These are phyloP conservation scores for Ophiocordyceps camponoti-rufipedis DNA, from an alignment of 2,329 filamentous ascomycete species.

Conservation along the genomic window DNA sequence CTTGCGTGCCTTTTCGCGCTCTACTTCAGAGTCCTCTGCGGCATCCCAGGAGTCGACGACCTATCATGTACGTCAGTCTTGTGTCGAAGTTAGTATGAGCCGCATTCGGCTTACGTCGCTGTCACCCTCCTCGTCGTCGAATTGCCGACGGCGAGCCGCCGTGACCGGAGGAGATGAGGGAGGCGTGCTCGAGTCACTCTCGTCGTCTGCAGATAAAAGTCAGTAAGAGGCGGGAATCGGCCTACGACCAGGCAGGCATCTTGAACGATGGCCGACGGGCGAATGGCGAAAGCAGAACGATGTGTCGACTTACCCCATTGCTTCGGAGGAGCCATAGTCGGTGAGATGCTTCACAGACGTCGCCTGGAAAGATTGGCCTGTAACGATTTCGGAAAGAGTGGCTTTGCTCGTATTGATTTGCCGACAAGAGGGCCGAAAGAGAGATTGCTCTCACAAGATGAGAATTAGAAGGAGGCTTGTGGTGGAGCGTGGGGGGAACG, in stretches of 20 bases:
- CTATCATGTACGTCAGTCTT: slow-evolving; percentile 21
- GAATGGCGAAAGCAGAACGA: slow-evolving; percentile 4
- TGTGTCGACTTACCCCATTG: slow-evolving; percentile 19
- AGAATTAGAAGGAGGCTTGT: too few species aligned
- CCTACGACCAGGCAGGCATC: too few species aligned
- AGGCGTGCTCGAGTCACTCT: slow-evolving; percentile 17
- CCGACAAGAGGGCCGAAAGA: too few species aligned
- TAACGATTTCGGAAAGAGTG: not conserved
- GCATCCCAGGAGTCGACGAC: slow-evolving; percentile 95
- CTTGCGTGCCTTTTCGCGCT: slow-evolving; percentile 87
- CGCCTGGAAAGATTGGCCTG: not conserved
- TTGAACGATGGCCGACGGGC: too few species aligned
- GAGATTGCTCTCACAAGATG: too few species aligned
- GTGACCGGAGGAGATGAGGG: slow-evolving; percentile 19
- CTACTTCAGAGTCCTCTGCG: slow-evolving; percentile 88
- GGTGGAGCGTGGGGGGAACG: too few species aligned
- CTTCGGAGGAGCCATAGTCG: slow-evolving; percentile 23
- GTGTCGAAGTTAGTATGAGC: not conserved
- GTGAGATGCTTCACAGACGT: not conserved
- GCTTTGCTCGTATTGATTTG: not conserved
- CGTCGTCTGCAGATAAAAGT: slow-evolving; percentile 14
- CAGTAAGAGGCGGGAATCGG: too few species aligned
- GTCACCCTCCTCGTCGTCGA: slow-evolving; percentile 83
- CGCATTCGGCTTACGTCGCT: slow-evolving; percentile 42
- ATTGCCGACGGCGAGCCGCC: slow-evolving; percentile 36